Evolutionary conservation across 208 protist genomes (phyloP).

Genomic region (Wallacemonas collosoma): DNA sequence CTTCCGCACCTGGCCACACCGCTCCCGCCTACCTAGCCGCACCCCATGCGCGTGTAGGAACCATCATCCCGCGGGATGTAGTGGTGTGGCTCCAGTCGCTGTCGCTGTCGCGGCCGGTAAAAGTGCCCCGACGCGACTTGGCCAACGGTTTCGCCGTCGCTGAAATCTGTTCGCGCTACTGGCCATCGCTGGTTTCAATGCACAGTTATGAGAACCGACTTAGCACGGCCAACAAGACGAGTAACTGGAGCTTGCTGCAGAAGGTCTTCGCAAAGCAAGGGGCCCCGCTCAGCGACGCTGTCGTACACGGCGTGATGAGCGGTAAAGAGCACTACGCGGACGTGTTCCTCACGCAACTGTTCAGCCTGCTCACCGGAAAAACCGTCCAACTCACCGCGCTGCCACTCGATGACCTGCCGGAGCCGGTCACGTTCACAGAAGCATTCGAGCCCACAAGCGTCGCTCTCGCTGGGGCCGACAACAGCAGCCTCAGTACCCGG

Average conservation of each 20-base stretch:
- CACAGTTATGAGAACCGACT: slow-evolving; percentile 90
- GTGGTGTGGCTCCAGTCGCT: slow-evolving; percentile 92
- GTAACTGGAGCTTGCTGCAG: slow-evolving; percentile 87
- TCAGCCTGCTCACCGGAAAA: slow-evolving; percentile 77
- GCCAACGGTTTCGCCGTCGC: slow-evolving; percentile 93
- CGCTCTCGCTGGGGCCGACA: slow-evolving; percentile 13
- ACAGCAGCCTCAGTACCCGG: neutral
- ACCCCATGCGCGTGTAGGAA: slow-evolving; percentile 22
- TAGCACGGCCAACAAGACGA: slow-evolving; percentile 66
- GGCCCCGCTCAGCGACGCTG: slow-evolving; percentile 59
- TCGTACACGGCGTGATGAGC: slow-evolving; percentile 84
- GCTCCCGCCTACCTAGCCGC: neutral
- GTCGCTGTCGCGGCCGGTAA: slow-evolving; percentile 72
- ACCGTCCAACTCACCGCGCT: slow-evolving; percentile 49
- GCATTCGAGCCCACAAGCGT: slow-evolving; percentile 19
- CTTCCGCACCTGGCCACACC: neutral
- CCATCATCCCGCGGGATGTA: slow-evolving; percentile 80
- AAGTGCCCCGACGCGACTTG: slow-evolving; percentile 89
- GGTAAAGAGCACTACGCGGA: slow-evolving; percentile 66
- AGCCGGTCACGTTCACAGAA: slow-evolving; percentile 9
- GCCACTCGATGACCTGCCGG: slow-evolving; percentile 26
- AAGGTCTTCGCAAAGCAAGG: slow-evolving; percentile 69
- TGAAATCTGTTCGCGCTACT: slow-evolving; percentile 94
- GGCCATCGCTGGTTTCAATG: slow-evolving; percentile 76
- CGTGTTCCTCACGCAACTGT: slow-evolving; percentile 77